A percentile compares a stretch with the other conserved stretches of the same genome.
Conservation (phyloP, 176 grass and related monocot genomes). For the Calamus simplicifolius region DNA sequence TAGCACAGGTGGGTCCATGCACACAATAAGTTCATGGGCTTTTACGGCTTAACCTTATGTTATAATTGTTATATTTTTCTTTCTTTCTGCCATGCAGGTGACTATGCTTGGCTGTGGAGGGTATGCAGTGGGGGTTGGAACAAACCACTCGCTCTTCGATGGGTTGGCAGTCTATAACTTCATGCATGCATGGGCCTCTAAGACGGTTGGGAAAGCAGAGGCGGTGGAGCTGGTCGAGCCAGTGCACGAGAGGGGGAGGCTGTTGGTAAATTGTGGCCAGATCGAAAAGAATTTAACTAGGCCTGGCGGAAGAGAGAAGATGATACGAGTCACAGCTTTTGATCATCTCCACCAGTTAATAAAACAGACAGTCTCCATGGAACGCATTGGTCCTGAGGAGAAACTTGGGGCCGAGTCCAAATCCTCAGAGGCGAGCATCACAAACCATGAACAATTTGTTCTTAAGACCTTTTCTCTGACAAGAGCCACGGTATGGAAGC, state of each 20-base stretch:
- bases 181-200: conserved; percentile 12
- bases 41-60: too few species aligned
- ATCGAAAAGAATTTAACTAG: not conserved
- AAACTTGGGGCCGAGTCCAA: not conserved
- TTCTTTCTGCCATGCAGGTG: conserved; percentile 3
- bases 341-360: conserved; percentile 17
- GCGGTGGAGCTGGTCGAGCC: not conserved
- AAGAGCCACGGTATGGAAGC: not conserved
- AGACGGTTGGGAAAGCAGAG: not conserved
- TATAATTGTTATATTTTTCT: not conserved
- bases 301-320: not conserved
- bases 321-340: conserved; percentile 6
- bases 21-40: too few species aligned
- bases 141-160: conserved; percentile 20
- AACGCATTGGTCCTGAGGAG: not conserved
- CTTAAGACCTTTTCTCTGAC: conserved; percentile 9
- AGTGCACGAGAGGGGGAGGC: conserved; percentile 20
- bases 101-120: conserved; percentile 19
- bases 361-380: not conserved
- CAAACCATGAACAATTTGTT: not conserved
- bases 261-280: conserved; percentile 1
- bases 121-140: conserved; percentile 12
- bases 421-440: not conserved
- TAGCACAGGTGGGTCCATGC: conserved; percentile 9
- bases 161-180: conserved; percentile 13